phyloP scores from a whole-genome alignment of 805 yeast genomes.

The Barnettozyma wickerhamii region DNA sequence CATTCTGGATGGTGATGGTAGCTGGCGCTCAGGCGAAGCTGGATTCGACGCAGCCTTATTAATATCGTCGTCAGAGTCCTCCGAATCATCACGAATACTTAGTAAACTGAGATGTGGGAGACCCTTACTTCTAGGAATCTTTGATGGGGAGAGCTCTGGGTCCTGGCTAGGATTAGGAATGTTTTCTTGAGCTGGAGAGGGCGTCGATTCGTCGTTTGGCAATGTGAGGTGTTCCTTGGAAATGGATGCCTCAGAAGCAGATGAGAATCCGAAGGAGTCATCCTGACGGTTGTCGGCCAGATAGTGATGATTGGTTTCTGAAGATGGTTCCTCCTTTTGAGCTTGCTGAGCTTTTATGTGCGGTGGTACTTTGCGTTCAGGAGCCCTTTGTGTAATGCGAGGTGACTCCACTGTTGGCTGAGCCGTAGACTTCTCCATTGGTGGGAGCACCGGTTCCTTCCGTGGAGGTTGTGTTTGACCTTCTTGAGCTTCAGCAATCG shows the following conservation, averaged over 20 bases:
- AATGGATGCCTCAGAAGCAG: constrained; percentile 6
- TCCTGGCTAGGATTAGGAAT: background rate
- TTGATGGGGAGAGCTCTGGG: constrained; percentile 18
- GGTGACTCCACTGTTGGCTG: no score
- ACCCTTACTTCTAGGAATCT: constrained; percentile 21
- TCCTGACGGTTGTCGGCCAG: constrained; percentile 22
- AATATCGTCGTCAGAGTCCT: constrained; percentile 11
- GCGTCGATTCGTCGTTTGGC: constrained; percentile 24
- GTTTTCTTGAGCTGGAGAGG: constrained; percentile 14
- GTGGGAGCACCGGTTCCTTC: no score
- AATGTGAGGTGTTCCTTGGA: constrained; percentile 1
- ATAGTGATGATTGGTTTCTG: constrained; percentile 17
- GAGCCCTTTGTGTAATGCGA: no score
- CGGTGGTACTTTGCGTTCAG: background rate
- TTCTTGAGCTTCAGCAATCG: background rate
- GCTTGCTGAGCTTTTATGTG: background rate
- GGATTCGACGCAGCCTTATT: constrained; percentile 2
- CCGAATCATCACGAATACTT: constrained; percentile 22
- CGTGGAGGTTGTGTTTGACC: constrained; percentile 10
- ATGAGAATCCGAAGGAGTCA: constrained; percentile 1
- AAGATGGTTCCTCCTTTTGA: background rate
- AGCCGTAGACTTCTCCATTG: no score
- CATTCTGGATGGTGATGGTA: background rate
- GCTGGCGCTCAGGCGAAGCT: background rate
- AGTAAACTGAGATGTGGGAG: constrained; percentile 23